These are phyloP conservation scores for Clonostachys solani DNA, from an alignment of 2,329 filamentous ascomycete genomes.

Conservation along the genomic window DNA sequence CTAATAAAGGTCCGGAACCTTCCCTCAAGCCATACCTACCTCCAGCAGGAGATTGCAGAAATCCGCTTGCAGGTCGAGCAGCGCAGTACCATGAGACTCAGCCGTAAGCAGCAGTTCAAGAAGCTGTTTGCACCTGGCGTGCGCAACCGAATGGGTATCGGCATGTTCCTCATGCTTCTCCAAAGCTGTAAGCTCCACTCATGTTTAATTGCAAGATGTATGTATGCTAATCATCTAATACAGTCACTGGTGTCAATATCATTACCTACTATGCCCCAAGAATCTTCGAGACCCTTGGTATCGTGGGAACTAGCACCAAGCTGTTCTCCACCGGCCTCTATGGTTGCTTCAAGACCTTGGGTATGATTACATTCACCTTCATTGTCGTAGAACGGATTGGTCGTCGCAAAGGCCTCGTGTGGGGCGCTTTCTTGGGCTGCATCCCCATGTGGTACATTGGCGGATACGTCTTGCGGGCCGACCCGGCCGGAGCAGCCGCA, in stretches of 20 bases:
- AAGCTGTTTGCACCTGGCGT: constrained; percentile 28
- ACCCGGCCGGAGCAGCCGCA: constrained; percentile 32
- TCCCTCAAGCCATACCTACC: constrained; percentile 19
- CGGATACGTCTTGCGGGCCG: constrained; percentile 22
- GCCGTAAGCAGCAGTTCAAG: constrained; percentile 17
- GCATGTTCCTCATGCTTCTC: constrained; percentile 42
- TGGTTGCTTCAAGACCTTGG: constrained; percentile 21
- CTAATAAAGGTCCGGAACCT: constrained; percentile 21
- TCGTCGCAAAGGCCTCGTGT: constrained; percentile 41
- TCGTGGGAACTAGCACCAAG: constrained; percentile 12
- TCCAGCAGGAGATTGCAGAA: constrained; percentile 26
- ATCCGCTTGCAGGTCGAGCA: constrained; percentile 52
- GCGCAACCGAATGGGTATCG: constrained; percentile 31
- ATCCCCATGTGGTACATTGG: constrained; percentile 33
- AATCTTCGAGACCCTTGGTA: constrained; percentile 19
- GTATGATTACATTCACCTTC: constrained; percentile 30
- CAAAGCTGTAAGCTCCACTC: constrained; percentile 13
- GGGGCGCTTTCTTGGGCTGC: constrained; percentile 24
- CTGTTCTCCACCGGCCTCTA: constrained; percentile 21
- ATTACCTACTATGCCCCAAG: constrained; percentile 23
- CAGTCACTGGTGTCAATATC: constrained; percentile 18
- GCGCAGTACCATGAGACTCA: constrained; percentile 13
- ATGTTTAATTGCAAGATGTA: constrained; percentile 6
- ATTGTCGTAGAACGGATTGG: constrained; percentile 42
- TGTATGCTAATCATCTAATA: no score